phyloP scores from a whole-genome alignment of 768 basidiomycete species.

The Calocera cornea region DNA sequence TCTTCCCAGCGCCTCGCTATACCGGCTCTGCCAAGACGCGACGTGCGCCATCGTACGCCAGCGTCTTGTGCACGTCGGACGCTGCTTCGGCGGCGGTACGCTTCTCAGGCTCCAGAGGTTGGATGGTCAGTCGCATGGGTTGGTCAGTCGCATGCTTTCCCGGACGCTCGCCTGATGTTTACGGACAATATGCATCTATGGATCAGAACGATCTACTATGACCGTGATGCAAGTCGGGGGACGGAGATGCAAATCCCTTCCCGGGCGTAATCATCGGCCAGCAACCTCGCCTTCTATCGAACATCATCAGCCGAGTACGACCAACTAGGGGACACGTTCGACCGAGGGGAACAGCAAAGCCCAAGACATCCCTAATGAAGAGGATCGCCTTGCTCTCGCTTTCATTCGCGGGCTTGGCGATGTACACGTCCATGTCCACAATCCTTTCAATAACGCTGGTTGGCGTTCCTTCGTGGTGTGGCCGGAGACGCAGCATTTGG shows the following conservation, averaged over 20 bases:
- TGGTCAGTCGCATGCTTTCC: too few species aligned
- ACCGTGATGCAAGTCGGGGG: constrained; percentile 25
- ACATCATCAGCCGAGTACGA: neutral
- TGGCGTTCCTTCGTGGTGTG: constrained; percentile 25
- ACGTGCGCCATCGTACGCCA: constrained; percentile 21
- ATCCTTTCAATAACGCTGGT: constrained; percentile 19
- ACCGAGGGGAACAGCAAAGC: constrained; percentile 21
- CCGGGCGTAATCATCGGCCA: constrained; percentile 26
- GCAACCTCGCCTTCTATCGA: constrained; percentile 9
- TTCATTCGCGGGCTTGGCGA: constrained; percentile 19
- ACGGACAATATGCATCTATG: too few species aligned
- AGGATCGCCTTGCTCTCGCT: constrained; percentile 22
- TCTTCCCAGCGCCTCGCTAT: constrained; percentile 23
- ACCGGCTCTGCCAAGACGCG: constrained; percentile 23
- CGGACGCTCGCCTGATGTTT: too few species aligned
- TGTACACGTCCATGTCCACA: constrained; percentile 24
- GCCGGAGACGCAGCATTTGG: neutral
- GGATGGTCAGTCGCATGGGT: too few species aligned
- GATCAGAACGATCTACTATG: too few species aligned
- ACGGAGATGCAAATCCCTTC: constrained; percentile 23
- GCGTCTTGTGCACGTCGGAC: constrained; percentile 13
- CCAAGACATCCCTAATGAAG: constrained; percentile 27
- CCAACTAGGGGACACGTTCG: too few species aligned
- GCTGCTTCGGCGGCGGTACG: too few species aligned
- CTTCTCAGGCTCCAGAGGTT: too few species aligned